These are phyloP conservation scores for Umbelopsis vinacea DNA, from an alignment of 192 early-diverging fungal genomes.

Conservation along the genomic window DNA sequence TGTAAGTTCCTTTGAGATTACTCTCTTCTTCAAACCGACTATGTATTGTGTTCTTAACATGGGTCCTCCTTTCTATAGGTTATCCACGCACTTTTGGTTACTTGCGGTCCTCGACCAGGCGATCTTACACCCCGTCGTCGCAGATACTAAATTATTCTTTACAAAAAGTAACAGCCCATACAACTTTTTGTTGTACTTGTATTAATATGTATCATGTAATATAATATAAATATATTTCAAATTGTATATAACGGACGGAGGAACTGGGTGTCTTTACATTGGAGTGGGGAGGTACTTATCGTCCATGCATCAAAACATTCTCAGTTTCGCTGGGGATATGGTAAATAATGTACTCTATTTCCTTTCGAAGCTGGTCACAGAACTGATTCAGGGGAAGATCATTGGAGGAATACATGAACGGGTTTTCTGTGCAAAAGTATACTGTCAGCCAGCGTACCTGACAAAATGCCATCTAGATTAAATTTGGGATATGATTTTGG, in stretches of 20 bases:
- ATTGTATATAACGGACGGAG: not conserved
- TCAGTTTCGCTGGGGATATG: constrained; percentile 37
- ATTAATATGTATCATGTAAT: constrained; percentile 9
- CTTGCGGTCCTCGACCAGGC: constrained; percentile 16
- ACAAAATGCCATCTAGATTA: not conserved
- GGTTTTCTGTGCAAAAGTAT: constrained; percentile 25
- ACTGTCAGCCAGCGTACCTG: not conserved
- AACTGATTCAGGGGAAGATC: constrained; percentile 61
- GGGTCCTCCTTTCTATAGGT: not conserved
- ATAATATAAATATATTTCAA: not conserved
- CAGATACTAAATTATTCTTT: not conserved
- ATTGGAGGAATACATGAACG: constrained; percentile 57
- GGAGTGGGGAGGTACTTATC: not conserved
- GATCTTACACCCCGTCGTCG: not conserved
- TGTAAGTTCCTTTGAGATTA: constrained; percentile 38
- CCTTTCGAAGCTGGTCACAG: constrained; percentile 59
- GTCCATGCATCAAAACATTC: constrained; percentile 17
- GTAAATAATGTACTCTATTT: constrained; percentile 61
- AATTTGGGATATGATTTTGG: no score
- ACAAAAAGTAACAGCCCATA: not conserved
- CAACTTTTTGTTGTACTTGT: not conserved
- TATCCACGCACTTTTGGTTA: constrained; percentile 5
- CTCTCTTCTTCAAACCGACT: not conserved
- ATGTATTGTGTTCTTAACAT: not conserved
- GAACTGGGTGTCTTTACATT: not conserved